Evolutionary conservation across 768 basidiomycete species (phyloP).

Genomic region (Coprinellus micaceus): DNA sequence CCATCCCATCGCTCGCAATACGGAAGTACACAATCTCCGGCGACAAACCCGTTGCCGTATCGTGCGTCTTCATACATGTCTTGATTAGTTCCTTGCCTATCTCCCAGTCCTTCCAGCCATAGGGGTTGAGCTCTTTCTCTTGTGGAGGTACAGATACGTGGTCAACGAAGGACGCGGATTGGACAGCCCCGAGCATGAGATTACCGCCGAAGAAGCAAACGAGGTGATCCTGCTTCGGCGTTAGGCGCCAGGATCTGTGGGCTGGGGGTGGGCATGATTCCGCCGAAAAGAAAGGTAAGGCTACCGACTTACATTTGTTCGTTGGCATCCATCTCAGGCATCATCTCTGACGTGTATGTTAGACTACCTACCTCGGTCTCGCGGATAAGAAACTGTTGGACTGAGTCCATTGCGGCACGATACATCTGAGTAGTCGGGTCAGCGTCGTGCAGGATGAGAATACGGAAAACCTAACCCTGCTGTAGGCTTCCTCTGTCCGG

Average conservation of each 20-base stretch:
- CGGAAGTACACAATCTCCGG: slow-evolving; percentile 89
- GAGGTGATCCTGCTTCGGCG: slow-evolving; percentile 92
- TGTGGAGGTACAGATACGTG: slow-evolving; percentile 65
- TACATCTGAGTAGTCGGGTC: slow-evolving; percentile 66
- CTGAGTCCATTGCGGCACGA: slow-evolving; percentile 74
- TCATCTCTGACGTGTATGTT: slow-evolving; percentile 79
- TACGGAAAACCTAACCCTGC: slow-evolving; percentile 42
- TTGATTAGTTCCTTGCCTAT: slow-evolving; percentile 79
- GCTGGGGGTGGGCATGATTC: background rate
- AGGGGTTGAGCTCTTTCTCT: slow-evolving; percentile 50
- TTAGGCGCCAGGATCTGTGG: slow-evolving; percentile 63
- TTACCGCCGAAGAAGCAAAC: slow-evolving; percentile 94
- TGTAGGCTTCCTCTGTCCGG: slow-evolving; percentile 73
- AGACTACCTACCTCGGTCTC: slow-evolving; percentile 56
- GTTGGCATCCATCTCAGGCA: slow-evolving; percentile 44
- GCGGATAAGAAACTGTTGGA: slow-evolving; percentile 69
- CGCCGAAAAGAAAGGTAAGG: background rate
- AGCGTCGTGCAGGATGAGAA: too few species aligned
- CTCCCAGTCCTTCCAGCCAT: slow-evolving; percentile 75
- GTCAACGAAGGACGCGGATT: slow-evolving; percentile 45
- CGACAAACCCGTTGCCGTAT: slow-evolving; percentile 64
- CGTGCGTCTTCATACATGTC: slow-evolving; percentile 83
- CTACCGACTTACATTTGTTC: slow-evolving; percentile 28
- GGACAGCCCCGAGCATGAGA: slow-evolving; percentile 84
- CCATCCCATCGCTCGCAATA: slow-evolving; percentile 50